phyloP scores from a whole-genome alignment of 1,284 basidiomycete genomes.

The Rugosomyces carneus region DNA sequence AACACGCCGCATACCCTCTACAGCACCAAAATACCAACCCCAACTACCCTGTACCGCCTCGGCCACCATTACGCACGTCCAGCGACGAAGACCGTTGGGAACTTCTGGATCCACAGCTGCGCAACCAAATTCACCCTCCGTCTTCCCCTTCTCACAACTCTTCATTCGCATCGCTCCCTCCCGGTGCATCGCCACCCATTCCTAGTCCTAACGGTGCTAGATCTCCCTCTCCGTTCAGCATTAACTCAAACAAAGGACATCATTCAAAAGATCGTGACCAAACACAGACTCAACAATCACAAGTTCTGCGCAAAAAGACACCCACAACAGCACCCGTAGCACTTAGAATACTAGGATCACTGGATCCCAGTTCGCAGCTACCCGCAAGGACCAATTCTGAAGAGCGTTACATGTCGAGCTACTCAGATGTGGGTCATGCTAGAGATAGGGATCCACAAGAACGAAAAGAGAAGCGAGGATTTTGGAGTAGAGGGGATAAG shows the following conservation, averaged over 20 bases:
- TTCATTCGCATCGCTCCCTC: conserved; percentile 19
- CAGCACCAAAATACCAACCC: conserved; percentile 2
- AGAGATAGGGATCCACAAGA: conserved; percentile 20
- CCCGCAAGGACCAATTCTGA: conserved; percentile 25
- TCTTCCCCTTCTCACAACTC: not conserved
- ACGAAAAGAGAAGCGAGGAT: conserved; percentile 38
- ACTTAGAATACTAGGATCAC: conserved; percentile 49
- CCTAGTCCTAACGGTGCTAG: conserved; percentile 26
- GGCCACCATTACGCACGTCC: conserved; percentile 15
- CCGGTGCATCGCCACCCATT: conserved; percentile 24
- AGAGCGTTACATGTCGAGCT: conserved; percentile 22
- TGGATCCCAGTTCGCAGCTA: conserved; percentile 41
- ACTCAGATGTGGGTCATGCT: conserved; percentile 25
- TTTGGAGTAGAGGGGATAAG: conserved; percentile 37
- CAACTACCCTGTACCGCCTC: conserved; percentile 5
- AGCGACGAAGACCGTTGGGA: conserved; percentile 39
- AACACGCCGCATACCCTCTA: conserved; percentile 17
- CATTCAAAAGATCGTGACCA: conserved; percentile 19
- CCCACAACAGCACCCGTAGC: conserved; percentile 29
- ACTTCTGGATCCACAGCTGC: conserved; percentile 15
- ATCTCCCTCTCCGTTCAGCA: conserved; percentile 40
- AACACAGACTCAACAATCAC: conserved; percentile 16
- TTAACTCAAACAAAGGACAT: conserved; percentile 21
- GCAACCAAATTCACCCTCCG: not conserved
- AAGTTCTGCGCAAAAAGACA: conserved; percentile 19